Evolutionary conservation across 768 basidiomycete genomes (phyloP).

Genomic region (Xerocomus brunneocitrinus): DNA sequence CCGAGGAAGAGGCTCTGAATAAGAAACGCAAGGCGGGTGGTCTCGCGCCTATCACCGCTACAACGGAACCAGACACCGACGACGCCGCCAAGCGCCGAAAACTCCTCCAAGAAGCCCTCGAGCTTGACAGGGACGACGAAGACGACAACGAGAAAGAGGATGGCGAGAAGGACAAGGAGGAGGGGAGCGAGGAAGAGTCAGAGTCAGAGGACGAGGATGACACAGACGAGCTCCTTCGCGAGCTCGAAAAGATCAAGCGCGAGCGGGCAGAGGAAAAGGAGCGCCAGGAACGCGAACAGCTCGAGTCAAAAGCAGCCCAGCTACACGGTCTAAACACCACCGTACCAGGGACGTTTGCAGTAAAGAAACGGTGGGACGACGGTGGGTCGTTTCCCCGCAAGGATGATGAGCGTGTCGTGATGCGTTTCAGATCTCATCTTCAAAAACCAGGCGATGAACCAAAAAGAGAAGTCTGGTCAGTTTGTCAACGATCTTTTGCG

Average conservation of each 20-base stretch:
- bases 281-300: constrained; percentile 71
- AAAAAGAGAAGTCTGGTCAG: constrained; percentile 60
- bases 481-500: constrained; percentile 95
- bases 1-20: constrained; percentile 83
- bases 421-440: constrained; percentile 78
- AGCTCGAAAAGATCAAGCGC: constrained; percentile 97
- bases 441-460: constrained; percentile 90
- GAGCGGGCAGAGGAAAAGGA: constrained; percentile 93
- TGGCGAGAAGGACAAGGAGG: constrained; percentile 35
- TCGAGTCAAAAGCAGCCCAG: constrained; percentile 54
- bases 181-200: constrained; percentile 47
- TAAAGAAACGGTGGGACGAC: constrained; percentile 94
- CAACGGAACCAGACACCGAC: constrained; percentile 37
- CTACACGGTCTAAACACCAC: constrained; percentile 74
- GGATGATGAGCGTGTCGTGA: neutral
- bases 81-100: constrained; percentile 79
- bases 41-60: constrained; percentile 15
- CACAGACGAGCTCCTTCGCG: constrained; percentile 88
- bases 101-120: constrained; percentile 79
- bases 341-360: constrained; percentile 79
- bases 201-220: constrained; percentile 60
- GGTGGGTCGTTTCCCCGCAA: constrained; percentile 44
- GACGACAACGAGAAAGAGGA: constrained; percentile 56
- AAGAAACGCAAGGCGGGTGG: constrained; percentile 94
- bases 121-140: constrained; percentile 87